Percentiles rank a stretch among this genome's conserved stretches.
phyloP scores from a whole-genome alignment of 345 rosid species.

The Gossypium ekmanianum region DNA sequence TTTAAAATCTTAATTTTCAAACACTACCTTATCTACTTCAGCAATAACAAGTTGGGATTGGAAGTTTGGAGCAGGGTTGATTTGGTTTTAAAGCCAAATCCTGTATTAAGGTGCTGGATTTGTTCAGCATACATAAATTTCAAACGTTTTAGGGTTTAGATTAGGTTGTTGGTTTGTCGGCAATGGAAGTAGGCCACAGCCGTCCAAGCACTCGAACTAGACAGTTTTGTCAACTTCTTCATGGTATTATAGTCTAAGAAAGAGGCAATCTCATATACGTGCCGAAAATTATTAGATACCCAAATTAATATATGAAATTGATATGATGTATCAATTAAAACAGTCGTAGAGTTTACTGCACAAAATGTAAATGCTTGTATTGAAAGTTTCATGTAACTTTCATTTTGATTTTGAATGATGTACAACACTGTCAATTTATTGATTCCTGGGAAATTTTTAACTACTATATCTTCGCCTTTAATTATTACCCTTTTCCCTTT shows the following conservation, averaged over 20 bases:
- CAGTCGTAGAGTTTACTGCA: background rate
- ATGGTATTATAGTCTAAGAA: background rate
- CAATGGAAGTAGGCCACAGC: background rate
- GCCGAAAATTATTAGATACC: background rate
- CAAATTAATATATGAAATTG: background rate
- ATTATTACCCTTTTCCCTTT: background rate
- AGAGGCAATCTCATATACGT: background rate
- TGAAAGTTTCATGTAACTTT: background rate
- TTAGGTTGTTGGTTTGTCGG: background rate
- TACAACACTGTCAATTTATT: background rate
- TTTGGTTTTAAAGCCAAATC: too few species aligned
- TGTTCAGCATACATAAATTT: background rate
- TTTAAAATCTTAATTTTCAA: too few species aligned
- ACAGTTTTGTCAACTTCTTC: background rate
- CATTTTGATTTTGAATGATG: conserved; percentile 2
- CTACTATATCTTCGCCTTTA: background rate
- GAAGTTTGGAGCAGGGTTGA: too few species aligned
- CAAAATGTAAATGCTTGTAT: background rate
- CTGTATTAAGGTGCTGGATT: background rate
- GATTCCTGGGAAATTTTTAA: background rate
- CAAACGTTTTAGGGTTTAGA: background rate
- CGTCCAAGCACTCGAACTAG: background rate
- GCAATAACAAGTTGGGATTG: too few species aligned
- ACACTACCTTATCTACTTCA: too few species aligned
- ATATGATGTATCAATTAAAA: background rate